Evolutionary conservation across 805 yeast species (phyloP).

Genomic region (Metschnikowia aberdeeniae): DNA sequence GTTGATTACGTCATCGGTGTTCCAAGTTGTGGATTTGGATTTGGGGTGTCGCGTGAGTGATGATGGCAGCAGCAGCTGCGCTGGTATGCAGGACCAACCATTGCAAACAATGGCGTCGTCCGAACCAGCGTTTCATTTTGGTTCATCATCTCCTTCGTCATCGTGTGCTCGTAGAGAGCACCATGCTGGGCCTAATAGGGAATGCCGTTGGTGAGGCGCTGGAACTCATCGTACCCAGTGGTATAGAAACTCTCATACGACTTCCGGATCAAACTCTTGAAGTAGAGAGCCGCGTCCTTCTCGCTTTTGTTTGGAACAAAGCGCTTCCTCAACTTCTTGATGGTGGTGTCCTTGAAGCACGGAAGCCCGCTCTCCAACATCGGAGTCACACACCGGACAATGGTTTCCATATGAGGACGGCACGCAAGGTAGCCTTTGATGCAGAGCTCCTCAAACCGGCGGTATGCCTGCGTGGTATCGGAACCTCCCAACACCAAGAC

Average conservation of each 20-base stretch:
- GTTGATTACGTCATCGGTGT: too few species aligned
- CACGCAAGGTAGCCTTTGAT: slow-evolving; percentile 87
- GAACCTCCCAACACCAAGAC: slow-evolving; percentile 94
- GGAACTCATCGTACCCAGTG: slow-evolving; percentile 96
- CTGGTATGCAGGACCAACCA: too few species aligned
- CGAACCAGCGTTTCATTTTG: too few species aligned
- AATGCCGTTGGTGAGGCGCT: slow-evolving; percentile 91
- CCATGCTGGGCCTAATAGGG: slow-evolving; percentile 71
- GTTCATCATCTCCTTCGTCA: too few species aligned
- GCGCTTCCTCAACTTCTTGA: slow-evolving; percentile 68
- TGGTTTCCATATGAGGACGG: slow-evolving; percentile 81
- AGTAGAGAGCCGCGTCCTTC: slow-evolving; percentile 75
- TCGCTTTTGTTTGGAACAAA: slow-evolving; percentile 81
- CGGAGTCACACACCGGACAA: slow-evolving; percentile 80
- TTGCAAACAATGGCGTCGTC: too few species aligned
- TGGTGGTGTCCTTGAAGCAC: slow-evolving; percentile 87
- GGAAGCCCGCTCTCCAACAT: slow-evolving; percentile 96
- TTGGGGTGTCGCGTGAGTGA: too few species aligned
- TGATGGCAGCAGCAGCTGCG: too few species aligned
- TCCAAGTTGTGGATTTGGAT: too few species aligned
- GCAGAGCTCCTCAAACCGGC: slow-evolving; percentile 93
- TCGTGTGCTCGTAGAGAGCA: too few species aligned
- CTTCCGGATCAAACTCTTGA: slow-evolving; percentile 71
- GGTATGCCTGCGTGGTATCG: slow-evolving; percentile 75
- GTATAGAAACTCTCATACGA: slow-evolving; percentile 87